A percentile compares a stretch with the other conserved stretches of the same genome.
Evolutionary conservation across 139 green algal species (phyloP).

Genomic region (Deuterostichococcus epilithicus): DNA sequence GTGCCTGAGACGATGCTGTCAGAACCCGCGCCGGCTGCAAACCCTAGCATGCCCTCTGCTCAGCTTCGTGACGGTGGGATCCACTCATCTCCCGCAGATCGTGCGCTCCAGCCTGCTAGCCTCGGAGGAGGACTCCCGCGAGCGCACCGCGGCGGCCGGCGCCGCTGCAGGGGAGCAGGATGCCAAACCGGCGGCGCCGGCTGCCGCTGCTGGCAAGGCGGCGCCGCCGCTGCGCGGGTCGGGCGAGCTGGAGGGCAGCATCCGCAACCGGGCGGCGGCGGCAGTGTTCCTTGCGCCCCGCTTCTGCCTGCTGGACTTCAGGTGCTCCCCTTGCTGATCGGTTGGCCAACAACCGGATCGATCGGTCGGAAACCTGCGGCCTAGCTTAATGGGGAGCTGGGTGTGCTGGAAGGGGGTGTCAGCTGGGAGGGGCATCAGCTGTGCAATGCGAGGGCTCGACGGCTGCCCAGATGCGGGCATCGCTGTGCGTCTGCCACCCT

Average conservation of each 20-base stretch:
- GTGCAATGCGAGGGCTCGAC: neutral
- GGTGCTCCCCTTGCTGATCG: conserved; percentile 11
- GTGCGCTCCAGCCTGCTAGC: conserved; percentile 1
- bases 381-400: neutral
- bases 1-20: neutral
- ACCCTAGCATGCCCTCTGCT: neutral
- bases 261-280: neutral
- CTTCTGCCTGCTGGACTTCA: conserved; percentile 63
- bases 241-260: neutral
- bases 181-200: conserved; percentile 2
- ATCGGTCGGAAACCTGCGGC: neutral
- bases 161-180: conserved; percentile 8
- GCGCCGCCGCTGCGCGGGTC: neutral
- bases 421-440: neutral
- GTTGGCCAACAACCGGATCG: neutral
- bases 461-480: neutral
- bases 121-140: neutral
- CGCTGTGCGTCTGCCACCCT: too few species aligned
- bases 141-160: conserved; percentile 4
- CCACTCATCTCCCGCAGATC: neutral
- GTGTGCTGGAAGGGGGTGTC: neutral
- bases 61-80: neutral
- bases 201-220: neutral
- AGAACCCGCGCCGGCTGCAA: neutral
- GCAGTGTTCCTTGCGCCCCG: conserved; percentile 29